phyloP scores from a whole-genome alignment of 164 flowering plant species.

The Magnolia sinica region DNA sequence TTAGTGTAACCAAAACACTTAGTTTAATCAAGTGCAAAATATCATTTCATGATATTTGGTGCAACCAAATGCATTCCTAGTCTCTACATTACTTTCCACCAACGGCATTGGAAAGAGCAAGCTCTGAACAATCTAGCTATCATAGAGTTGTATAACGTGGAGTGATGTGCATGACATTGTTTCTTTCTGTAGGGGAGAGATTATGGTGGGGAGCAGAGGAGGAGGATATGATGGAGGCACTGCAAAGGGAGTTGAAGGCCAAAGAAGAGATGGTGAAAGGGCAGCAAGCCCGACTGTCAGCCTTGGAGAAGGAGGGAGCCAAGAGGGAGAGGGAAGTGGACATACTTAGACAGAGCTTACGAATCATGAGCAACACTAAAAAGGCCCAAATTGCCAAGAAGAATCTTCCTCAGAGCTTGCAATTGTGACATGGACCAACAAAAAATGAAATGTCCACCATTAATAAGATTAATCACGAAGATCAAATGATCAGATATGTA shows the following conservation, averaged over 20 bases:
- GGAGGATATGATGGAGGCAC: constrained; percentile 28
- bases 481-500: too few relatives aligned
- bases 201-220: constrained; percentile 42
- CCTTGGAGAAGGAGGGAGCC: constrained; percentile 36
- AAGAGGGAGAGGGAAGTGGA: constrained; percentile 58
- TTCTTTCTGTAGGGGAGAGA: constrained; percentile 31
- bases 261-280: constrained; percentile 51
- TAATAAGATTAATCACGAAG: neutral
- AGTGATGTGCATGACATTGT: neutral
- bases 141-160: too few relatives aligned
- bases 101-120: too few relatives aligned
- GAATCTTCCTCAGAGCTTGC: constrained; percentile 12
- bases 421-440: constrained; percentile 8
- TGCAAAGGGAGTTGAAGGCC: constrained; percentile 39
- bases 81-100: too few relatives aligned
- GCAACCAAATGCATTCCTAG: too few relatives aligned
- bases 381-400: constrained; percentile 7
- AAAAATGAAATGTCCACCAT: neutral
- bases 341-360: constrained; percentile 66
- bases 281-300: constrained; percentile 31
- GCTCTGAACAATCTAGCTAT: too few relatives aligned
- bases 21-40: too few relatives aligned
- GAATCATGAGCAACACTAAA: constrained; percentile 50
- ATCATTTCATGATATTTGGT: too few relatives aligned
- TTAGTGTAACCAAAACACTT: too few relatives aligned